Percentiles rank a stretch among this genome's conserved stretches.
Evolutionary conservation across 2,329 filamentous ascomycete genomes (phyloP).

Genomic region (Alternaria gansuensis): DNA sequence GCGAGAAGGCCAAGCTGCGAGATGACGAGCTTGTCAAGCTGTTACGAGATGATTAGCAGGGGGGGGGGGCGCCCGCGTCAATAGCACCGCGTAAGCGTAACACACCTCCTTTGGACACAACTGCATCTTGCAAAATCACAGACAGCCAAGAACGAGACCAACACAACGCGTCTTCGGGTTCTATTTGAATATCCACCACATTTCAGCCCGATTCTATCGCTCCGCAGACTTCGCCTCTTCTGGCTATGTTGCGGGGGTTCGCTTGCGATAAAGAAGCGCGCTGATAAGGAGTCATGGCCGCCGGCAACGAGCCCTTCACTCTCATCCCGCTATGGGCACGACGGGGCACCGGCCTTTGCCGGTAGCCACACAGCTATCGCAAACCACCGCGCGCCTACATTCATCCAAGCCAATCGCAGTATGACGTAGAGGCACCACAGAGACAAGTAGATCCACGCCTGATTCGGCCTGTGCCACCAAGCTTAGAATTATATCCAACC

Average conservation of each 20-base stretch:
- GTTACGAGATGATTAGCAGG: conserved; percentile 38
- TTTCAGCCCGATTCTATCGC: not conserved
- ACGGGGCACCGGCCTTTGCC: not conserved
- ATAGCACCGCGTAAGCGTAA: conserved; percentile 12
- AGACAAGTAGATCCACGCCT: conserved; percentile 5
- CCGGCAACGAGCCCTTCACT: conserved; percentile 1
- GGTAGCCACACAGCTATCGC: conserved; percentile 6
- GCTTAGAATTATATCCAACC: not conserved
- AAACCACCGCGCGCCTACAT: conserved; percentile 2
- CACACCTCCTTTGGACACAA: conserved; percentile 52
- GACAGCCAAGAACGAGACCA: conserved; percentile 3
- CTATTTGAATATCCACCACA: not conserved
- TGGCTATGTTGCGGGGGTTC: conserved; percentile 21
- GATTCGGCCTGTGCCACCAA: conserved; percentile 3
- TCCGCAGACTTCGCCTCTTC: conserved; percentile 16
- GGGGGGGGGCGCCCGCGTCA: conserved; percentile 13
- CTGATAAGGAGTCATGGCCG: conserved; percentile 24
- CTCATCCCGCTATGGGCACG: not conserved
- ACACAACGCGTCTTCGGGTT: not conserved
- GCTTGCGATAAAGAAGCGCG: conserved; percentile 21
- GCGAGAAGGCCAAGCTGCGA: conserved; percentile 88
- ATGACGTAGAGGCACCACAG: conserved; percentile 9
- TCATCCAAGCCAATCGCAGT: conserved; percentile 1
- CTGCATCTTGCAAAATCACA: conserved; percentile 40
- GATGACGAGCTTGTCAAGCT: conserved; percentile 97